Conservation (phyloP, 441 rosid genomes). For the Euphorbia schlechtendalii region DNA sequence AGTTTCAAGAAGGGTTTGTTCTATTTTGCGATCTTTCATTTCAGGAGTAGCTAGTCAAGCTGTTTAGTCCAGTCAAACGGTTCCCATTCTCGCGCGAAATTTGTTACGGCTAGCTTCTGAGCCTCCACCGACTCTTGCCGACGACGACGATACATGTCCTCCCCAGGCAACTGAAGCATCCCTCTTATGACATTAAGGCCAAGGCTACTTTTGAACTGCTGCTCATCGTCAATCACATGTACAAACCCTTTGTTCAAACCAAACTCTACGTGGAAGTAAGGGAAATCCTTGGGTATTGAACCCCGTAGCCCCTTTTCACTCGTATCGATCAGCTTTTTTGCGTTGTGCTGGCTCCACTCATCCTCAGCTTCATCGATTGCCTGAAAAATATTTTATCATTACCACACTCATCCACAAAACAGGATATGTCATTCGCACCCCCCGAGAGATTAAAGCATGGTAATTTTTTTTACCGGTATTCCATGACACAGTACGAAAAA, state of each 20-base stretch:
- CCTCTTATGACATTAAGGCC: constrained; percentile 86
- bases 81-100: constrained; percentile 58
- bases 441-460: no score
- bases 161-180: constrained; percentile 64
- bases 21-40: no score
- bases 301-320: constrained; percentile 67
- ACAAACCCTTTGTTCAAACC: constrained; percentile 71
- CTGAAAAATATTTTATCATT: background rate
- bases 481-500: no score
- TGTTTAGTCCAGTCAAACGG: constrained; percentile 87
- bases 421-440: no score
- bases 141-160: constrained; percentile 71
- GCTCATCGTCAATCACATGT: constrained; percentile 84
- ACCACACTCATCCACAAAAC: background rate
- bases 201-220: constrained; percentile 64
- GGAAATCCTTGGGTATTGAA: constrained; percentile 80
- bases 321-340: constrained; percentile 90
- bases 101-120: constrained; percentile 53
- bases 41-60: constrained; percentile 30
- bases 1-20: no score
- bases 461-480: no score
- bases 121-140: constrained; percentile 56
- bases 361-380: constrained; percentile 62
- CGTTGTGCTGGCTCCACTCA: constrained; percentile 93
- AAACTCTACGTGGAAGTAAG: constrained; percentile 88